Evolutionary conservation across 2,329 filamentous ascomycete genomes (phyloP), one percentile per base, ranked within the genome.

Genomic region (Alternaria sp.): DNA sequence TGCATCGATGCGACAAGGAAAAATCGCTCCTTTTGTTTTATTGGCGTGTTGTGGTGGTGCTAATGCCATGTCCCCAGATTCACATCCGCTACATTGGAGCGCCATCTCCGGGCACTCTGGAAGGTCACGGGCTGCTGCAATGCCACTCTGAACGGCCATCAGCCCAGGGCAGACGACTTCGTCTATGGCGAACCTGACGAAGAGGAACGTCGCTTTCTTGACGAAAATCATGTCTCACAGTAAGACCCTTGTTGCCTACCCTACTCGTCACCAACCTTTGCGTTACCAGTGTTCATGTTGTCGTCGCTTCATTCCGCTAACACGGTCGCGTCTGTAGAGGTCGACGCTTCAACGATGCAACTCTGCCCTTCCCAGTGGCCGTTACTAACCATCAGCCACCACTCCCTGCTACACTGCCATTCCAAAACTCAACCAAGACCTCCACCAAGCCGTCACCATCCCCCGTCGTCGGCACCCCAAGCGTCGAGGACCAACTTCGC

Each of bases 31-130:
- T 49, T 63, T 78, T 75, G 52, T 62, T 66, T 78, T 78, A 70
- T 72, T 67, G 41, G 46, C 10, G 58, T 65, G 77, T 74, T 51
- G 75, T 78, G 64, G 73, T 78, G 72, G 72, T 77, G 63, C 66
- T 64, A 64, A 80, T 77, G 67, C 68, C 66, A 61, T 82, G 81
- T 85, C 86, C 90, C 84, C 85, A 85, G 80, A 92, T 90, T 84
- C 90, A 91, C 80, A 95, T 58, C 56, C 39, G 45, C 56, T 45
- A 55, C 56, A 34, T 45, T 58, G 56, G 51, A 96, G 86, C 89
- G 92, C 80, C 96, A 96, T 84, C 85, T 97, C 77, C 89, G 90
- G 78, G 90, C 95, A 82, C 86, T 97, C 72, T 96, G 90, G 83
- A 85, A 86, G 84, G 89, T 91, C 83, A 90, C 61, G 48, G 54